Evolutionary conservation across 768 basidiomycete genomes (phyloP).

Genomic region (Leccinum boreale): DNA sequence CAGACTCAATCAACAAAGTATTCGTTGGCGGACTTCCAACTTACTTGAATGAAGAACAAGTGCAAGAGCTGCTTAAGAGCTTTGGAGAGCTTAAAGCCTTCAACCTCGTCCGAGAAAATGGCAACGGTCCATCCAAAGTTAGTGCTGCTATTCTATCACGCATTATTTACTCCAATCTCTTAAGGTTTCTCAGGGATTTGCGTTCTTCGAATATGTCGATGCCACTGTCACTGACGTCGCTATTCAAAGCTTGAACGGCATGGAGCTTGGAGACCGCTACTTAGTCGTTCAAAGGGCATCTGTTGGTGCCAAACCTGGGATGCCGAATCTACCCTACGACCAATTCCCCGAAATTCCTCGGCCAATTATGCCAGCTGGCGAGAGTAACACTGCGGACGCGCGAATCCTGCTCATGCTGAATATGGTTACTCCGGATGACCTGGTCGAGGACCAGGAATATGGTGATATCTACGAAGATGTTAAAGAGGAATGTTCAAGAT

Average conservation of each 20-base stretch:
- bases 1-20: slow-evolving; percentile 96
- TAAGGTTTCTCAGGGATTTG: slow-evolving; percentile 72
- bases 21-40: slow-evolving; percentile 95
- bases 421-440: slow-evolving; percentile 95
- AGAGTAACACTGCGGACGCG: slow-evolving; percentile 54
- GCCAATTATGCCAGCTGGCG: slow-evolving; percentile 85
- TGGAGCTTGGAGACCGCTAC: slow-evolving; percentile 95
- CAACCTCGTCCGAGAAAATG: slow-evolving; percentile 95
- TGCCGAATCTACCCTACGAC: slow-evolving; percentile 67
- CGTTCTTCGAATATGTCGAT: slow-evolving; percentile 98
- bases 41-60: slow-evolving; percentile 97
- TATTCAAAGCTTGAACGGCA: slow-evolving; percentile 92
- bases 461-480: slow-evolving; percentile 93
- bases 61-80: slow-evolving; percentile 94
- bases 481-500: slow-evolving; percentile 82
- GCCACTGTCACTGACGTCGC: slow-evolving; percentile 87
- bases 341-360: slow-evolving; percentile 81
- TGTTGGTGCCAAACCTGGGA: slow-evolving; percentile 81
- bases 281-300: slow-evolving; percentile 97
- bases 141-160: slow-evolving; percentile 5
- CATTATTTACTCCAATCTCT: not conserved
- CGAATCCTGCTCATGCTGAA: slow-evolving; percentile 96
- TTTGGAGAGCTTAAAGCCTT: slow-evolving; percentile 98
- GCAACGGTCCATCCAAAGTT: slow-evolving; percentile 86
- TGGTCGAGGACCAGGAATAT: slow-evolving; percentile 88